Evolutionary conservation across 441 rosid genomes (phyloP).

Genomic region (Pelargonium myrrhifolium): DNA sequence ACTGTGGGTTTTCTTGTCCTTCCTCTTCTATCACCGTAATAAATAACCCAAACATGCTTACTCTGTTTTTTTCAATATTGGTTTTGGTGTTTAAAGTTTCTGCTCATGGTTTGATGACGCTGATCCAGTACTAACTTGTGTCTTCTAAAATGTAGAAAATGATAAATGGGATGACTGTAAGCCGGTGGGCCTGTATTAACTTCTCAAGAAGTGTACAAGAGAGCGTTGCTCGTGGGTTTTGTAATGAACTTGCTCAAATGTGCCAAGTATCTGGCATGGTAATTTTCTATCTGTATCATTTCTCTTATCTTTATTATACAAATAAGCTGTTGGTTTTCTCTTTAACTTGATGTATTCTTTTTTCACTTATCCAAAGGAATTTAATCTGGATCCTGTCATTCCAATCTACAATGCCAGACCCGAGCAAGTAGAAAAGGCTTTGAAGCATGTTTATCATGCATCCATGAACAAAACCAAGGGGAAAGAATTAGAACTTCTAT

Average conservation of each 20-base stretch:
- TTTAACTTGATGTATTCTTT: neutral
- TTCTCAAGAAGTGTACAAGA: constrained; percentile 93
- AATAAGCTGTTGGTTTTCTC: neutral
- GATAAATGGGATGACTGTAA: constrained; percentile 94
- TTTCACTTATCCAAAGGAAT: constrained; percentile 44
- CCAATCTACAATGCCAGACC: constrained; percentile 83
- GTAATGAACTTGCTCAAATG: constrained; percentile 90
- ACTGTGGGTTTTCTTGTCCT: neutral
- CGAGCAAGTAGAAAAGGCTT: constrained; percentile 92
- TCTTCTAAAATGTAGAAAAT: constrained; percentile 50
- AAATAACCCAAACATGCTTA: neutral
- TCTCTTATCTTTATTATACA: constrained; percentile 2
- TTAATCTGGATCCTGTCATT: constrained; percentile 80
- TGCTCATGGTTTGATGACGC: constrained; percentile 7
- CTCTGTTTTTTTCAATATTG: neutral
- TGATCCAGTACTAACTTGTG: constrained; percentile 2
- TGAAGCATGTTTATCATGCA: constrained; percentile 76
- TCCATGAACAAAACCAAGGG: constrained; percentile 83
- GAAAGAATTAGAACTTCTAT: constrained; percentile 82
- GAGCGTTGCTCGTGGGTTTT: constrained; percentile 77
- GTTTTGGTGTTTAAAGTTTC: constrained; percentile 10
- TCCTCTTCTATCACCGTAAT: neutral
- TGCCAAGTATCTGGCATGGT: constrained; percentile 99
- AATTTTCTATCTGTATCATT: constrained; percentile 14
- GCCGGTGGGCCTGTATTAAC: constrained; percentile 90